A percentile compares a stretch with the other conserved stretches of the same genome.
Conservation (phyloP, 2,329 filamentous ascomycete genomes). For the Podosphaera fusca region DNA sequence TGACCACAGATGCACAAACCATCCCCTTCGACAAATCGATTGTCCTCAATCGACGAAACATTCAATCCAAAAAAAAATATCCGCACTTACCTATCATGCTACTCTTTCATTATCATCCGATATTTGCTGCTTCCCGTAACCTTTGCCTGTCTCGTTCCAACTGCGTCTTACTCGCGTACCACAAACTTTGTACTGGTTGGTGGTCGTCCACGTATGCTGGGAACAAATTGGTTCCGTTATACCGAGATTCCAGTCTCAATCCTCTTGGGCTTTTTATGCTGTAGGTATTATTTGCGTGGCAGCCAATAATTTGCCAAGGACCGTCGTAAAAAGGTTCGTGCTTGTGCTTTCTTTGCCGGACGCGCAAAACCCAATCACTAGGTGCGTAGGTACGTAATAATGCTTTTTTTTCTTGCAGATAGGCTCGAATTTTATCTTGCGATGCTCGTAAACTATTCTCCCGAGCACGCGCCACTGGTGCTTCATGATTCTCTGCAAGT, state of each 20-base stretch:
- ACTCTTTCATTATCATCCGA: background rate
- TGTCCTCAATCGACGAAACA: no score
- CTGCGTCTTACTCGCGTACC: background rate
- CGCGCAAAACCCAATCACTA: background rate
- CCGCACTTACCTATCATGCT: no score
- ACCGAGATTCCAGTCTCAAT: background rate
- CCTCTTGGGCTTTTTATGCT: background rate
- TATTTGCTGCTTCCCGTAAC: background rate
- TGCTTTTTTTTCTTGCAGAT: conserved; percentile 1
- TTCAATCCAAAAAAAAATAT: no score
- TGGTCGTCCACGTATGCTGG: background rate
- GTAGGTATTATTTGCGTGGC: background rate
- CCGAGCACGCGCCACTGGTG: background rate
- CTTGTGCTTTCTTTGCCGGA: background rate
- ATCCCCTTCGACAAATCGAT: no score
- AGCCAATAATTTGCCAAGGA: background rate
- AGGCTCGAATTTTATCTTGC: background rate
- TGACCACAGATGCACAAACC: no score
- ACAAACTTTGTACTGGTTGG: background rate
- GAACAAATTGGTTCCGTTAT: background rate
- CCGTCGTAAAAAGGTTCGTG: background rate
- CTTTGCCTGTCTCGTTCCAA: background rate
- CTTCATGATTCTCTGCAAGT: background rate
- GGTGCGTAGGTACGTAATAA: background rate
- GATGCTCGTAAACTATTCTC: background rate